These are phyloP conservation scores for Nigrospora oryzae DNA, from an alignment of 2,329 filamentous ascomycete species.

Conservation along the genomic window DNA sequence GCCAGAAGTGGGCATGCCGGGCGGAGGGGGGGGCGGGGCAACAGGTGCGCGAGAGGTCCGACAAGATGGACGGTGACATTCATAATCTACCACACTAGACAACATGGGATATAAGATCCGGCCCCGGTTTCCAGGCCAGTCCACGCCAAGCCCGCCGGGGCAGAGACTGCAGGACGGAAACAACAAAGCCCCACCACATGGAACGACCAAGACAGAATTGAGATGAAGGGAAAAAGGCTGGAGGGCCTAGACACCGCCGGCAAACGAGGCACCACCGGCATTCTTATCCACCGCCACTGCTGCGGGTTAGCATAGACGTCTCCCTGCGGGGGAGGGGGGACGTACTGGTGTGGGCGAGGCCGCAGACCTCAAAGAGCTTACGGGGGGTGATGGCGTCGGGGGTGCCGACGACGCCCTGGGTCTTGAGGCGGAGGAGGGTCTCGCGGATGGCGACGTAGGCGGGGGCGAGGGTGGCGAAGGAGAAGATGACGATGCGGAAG, in stretches of 20 bases:
- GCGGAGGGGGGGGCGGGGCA: no score
- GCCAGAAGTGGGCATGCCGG: no score
- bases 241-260: constrained; percentile 8
- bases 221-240: neutral
- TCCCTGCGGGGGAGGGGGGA: neutral
- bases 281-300: constrained; percentile 16
- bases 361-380: constrained; percentile 21
- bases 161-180: no score
- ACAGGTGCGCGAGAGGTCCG: no score
- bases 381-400: constrained; percentile 18
- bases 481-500: constrained; percentile 51
- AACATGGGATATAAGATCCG: no score
- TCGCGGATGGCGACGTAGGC: constrained; percentile 33
- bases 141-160: no score
- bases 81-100: no score
- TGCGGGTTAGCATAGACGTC: neutral
- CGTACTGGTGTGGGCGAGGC: constrained; percentile 17
- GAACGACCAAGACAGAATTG: neutral
- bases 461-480: constrained; percentile 37
- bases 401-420: constrained; percentile 18
- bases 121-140: no score
- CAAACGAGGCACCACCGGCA: constrained; percentile 19
- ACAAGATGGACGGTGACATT: no score
- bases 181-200: constrained; percentile 3
- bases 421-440: constrained; percentile 27